Evolutionary conservation across 768 basidiomycete species (phyloP), one percentile per base, ranked within the genome.

Genomic region (Kockovaella imperatae): DNA sequence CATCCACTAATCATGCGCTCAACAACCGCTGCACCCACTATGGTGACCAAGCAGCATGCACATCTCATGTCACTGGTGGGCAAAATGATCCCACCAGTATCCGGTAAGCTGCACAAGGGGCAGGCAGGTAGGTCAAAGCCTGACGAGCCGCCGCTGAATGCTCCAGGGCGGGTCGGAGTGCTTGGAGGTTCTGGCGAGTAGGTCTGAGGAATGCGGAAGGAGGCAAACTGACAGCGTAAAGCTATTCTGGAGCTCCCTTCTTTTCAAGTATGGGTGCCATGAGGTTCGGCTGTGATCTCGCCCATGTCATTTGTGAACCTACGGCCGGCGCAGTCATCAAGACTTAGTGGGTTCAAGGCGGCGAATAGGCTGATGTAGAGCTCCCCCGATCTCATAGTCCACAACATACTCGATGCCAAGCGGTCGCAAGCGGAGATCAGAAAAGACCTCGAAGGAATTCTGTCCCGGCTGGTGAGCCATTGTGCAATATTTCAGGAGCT

Each of bases 221-320:
- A 35, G 31, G 8, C 20, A 4, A 46, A 18, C 45, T 46, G 31
- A 42, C 36, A 20, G 1, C 30, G 13, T 35, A 14, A 53, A 95
- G 93, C 68, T 97, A 96, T 71, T 87, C 91, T 0, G 95, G 95
- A 14, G 95, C 95, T 17, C 95, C 95, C 0, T 99, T 82, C 77
- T 97, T 96, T 68, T 86, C 90, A 3, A 82, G 88, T 29, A 87
- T 95, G 60, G 83, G 91, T 3, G 86, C 90, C 1, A 77, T 93
- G 54, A 79, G 87, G 56, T 78, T 95, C 66, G 91, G 91, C 28
- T 87, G 84, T 41, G 93, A 97, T 71, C 77, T 96, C 18, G 90
- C 91, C 20, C 95, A 97, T 76, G 87, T 97, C 50, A 93, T 97
- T 47, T 99, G 95, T 73, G 83, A 91, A 5, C 93, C 93, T 0